Evolutionary conservation across 2,329 filamentous ascomycete genomes (phyloP).

Genomic region (Coniochaeta prunicola): DNA sequence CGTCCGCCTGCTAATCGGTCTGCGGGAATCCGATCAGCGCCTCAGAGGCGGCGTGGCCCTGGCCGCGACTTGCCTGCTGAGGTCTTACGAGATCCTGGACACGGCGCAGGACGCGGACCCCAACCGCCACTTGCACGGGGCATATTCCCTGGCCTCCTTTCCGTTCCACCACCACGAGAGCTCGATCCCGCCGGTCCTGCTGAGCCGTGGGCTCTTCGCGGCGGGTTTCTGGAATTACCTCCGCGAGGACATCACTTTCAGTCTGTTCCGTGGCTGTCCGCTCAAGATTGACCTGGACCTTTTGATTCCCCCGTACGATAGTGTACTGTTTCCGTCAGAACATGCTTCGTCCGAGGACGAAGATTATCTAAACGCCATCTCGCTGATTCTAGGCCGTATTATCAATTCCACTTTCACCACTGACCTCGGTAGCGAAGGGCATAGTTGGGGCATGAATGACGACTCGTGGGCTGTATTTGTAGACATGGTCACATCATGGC

Average conservation of each 20-base stretch:
- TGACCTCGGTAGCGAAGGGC: neutral
- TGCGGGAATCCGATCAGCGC: constrained; percentile 22
- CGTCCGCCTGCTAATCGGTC: constrained; percentile 27
- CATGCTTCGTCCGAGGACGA: constrained; percentile 15
- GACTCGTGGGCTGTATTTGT: constrained; percentile 15
- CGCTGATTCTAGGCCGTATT: constrained; percentile 32
- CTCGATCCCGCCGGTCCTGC: neutral
- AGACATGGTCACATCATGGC: constrained; percentile 21
- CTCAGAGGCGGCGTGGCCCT: constrained; percentile 31
- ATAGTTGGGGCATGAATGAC: neutral
- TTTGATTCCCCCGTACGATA: neutral
- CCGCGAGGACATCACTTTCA: constrained; percentile 45
- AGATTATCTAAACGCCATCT: constrained; percentile 30
- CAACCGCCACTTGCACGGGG: constrained; percentile 37
- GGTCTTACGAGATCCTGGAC: constrained; percentile 40
- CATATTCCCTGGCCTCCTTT: constrained; percentile 33
- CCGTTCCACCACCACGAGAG: constrained; percentile 14
- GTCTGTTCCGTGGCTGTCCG: constrained; percentile 32
- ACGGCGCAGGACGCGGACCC: constrained; percentile 28
- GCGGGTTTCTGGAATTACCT: constrained; percentile 45
- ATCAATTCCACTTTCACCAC: constrained; percentile 30
- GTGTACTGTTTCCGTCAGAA: constrained; percentile 8
- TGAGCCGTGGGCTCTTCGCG: constrained; percentile 21
- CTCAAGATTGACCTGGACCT: constrained; percentile 30
- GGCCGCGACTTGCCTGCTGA: constrained; percentile 37